These are phyloP conservation scores for Dipteronia sinensis DNA, from an alignment of 345 rosid species.

Conservation along the genomic window DNA sequence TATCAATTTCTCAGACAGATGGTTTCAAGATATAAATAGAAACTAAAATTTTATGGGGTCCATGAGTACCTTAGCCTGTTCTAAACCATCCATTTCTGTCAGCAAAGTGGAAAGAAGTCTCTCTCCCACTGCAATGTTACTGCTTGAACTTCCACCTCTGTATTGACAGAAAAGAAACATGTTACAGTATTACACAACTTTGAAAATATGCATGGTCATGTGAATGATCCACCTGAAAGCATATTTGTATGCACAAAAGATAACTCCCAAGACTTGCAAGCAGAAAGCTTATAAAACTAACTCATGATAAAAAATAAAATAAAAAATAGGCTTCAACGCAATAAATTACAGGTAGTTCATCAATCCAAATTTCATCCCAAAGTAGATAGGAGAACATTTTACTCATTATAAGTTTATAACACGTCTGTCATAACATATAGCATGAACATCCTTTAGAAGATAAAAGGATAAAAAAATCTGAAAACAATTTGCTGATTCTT, in stretches of 20 bases:
- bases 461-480: not conserved
- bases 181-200: not conserved
- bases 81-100: constrained; percentile 98
- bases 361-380: not conserved
- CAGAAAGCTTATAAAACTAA: not conserved
- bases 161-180: constrained; percentile 14
- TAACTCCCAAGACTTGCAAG: not conserved
- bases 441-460: not conserved
- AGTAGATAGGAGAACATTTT: not conserved
- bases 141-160: constrained; percentile 78
- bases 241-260: not conserved
- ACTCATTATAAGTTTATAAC: not conserved
- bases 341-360: not conserved
- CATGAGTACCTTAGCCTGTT: constrained; percentile 73
- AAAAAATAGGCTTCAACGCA: not conserved
- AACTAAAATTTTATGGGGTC: not conserved
- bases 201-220: not conserved
- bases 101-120: constrained; percentile 88
- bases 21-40: not conserved
- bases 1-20: not conserved
- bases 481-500: no score
- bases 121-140: constrained; percentile 72
- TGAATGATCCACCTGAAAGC: not conserved
- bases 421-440: not conserved
- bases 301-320: not conserved